Conservation (phyloP, 352 stramenopile species). For the Phytophthora aleatoria region DNA sequence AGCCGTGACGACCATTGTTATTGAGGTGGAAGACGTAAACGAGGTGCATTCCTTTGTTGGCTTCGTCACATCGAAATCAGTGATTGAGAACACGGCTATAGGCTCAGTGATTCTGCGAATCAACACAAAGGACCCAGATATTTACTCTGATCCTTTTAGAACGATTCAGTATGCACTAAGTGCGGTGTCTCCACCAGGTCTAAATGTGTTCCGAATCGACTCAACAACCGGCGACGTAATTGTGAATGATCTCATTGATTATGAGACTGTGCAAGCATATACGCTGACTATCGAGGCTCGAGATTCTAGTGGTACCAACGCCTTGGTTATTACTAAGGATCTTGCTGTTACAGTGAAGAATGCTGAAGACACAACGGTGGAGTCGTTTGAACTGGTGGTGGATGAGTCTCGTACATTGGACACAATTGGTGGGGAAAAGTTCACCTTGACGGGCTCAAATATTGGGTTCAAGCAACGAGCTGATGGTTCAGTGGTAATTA, state of each 20-base stretch:
- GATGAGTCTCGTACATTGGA: conserved; percentile 18
- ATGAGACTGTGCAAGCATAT: conserved; percentile 53
- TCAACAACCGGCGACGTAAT: conserved; percentile 35
- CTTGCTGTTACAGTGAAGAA: conserved; percentile 25
- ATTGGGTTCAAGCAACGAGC: conserved; percentile 63
- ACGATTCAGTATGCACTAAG: conserved; percentile 42
- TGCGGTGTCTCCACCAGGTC: conserved; percentile 36
- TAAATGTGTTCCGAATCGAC: conserved; percentile 41
- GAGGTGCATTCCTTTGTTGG: conserved; percentile 45
- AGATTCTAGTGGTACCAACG: conserved; percentile 35
- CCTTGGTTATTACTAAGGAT: conserved; percentile 16
- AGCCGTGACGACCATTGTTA: conserved; percentile 23
- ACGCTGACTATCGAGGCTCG: conserved; percentile 39
- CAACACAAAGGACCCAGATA: conserved; percentile 45
- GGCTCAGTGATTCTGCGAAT: conserved; percentile 38
- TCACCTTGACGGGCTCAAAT: conserved; percentile 52
- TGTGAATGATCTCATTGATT: conserved; percentile 44
- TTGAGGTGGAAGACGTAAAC: conserved; percentile 60
- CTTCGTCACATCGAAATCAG: conserved; percentile 29
- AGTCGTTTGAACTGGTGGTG: conserved; percentile 16
- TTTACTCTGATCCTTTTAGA: conserved; percentile 33
- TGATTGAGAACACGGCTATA: conserved; percentile 39
- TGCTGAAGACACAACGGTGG: conserved; percentile 26
- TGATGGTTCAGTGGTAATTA: conserved; percentile 40
- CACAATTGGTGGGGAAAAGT: conserved; percentile 41